phyloP scores from a whole-genome alignment of 2,329 filamentous ascomycete species.

The Fusarium sp. region DNA sequence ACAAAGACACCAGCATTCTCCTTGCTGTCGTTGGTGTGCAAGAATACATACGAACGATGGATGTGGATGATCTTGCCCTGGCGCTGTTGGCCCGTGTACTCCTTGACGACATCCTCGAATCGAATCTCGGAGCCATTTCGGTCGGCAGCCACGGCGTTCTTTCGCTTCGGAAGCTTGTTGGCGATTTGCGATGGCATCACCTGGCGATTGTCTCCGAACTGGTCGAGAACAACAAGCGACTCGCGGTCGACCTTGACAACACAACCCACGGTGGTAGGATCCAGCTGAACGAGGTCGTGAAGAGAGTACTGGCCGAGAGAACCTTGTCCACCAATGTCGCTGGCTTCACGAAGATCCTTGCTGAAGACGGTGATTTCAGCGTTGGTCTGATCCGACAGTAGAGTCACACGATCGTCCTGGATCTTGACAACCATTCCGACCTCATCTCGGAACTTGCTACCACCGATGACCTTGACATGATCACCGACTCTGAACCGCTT shows the following conservation, averaged over 20 bases:
- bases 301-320: conserved; percentile 90
- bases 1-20: conserved; percentile 95
- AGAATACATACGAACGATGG: conserved; percentile 90
- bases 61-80: conserved; percentile 94
- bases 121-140: conserved; percentile 94
- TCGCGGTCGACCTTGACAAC: conserved; percentile 96
- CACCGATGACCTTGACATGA: conserved; percentile 98
- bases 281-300: conserved; percentile 93
- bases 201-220: conserved; percentile 85
- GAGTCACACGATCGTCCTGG: conserved; percentile 89
- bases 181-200: conserved; percentile 92
- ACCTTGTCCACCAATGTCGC: conserved; percentile 88
- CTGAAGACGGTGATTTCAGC: conserved; percentile 97
- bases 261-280: conserved; percentile 91
- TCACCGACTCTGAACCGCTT: conserved; percentile 95
- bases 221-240: conserved; percentile 88
- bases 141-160: conserved; percentile 90
- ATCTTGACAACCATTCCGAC: conserved; percentile 98
- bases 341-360: conserved; percentile 93
- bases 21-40: conserved; percentile 84
- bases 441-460: conserved; percentile 93
- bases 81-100: conserved; percentile 85
- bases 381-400: conserved; percentile 92
- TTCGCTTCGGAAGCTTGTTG: conserved; percentile 86
- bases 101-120: conserved; percentile 90